Evolutionary conservation across 2,329 filamentous ascomycete species (phyloP).

Genomic region (Trichoderma sp.): DNA sequence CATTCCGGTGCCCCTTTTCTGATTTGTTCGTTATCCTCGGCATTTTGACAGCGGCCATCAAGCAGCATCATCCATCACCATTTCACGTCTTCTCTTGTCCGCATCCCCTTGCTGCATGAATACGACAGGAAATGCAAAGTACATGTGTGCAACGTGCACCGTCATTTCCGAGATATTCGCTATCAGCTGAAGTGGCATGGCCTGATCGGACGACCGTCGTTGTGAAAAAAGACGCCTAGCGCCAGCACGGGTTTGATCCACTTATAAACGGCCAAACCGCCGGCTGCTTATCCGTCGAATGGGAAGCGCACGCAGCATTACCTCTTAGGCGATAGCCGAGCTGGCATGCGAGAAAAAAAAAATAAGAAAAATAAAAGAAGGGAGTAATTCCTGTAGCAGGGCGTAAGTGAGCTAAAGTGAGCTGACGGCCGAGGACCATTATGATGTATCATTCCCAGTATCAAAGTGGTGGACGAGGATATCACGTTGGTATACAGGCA

Average conservation of each 20-base stretch:
- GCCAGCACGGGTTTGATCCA: not conserved
- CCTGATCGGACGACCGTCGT: constrained; percentile 5
- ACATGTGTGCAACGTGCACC: not conserved
- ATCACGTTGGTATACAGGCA: not conserved
- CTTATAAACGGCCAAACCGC: not conserved
- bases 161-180: constrained; percentile 18
- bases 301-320: not conserved
- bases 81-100: not conserved
- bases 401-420: not conserved
- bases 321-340: not conserved
- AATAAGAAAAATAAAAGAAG: not conserved
- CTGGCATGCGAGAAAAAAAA: not conserved
- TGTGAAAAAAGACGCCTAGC: not conserved
- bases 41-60: not conserved
- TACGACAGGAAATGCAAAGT: not conserved
- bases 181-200: constrained; percentile 16
- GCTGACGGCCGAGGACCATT: not conserved
- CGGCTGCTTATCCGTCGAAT: not conserved
- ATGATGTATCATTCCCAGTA: not conserved
- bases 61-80: not conserved
- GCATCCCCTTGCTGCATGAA: not conserved
- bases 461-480: not conserved
- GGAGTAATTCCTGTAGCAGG: not conserved
- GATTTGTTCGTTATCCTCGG: not conserved
- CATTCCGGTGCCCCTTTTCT: not conserved